Evolutionary conservation across 2,329 filamentous ascomycete species (phyloP).

Genomic region (Penicillium digitatum): DNA sequence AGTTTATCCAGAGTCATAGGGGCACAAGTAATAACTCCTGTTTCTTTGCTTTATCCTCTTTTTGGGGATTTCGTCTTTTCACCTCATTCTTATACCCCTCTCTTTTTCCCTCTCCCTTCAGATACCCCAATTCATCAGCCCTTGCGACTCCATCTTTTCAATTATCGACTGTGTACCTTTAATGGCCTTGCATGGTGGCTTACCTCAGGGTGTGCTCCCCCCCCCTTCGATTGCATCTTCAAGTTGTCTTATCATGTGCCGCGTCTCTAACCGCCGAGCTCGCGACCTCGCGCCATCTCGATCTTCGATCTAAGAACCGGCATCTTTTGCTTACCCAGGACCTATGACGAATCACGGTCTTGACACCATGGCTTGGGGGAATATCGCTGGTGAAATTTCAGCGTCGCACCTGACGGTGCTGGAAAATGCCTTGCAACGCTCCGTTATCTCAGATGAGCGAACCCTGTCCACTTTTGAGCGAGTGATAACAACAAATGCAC

Average conservation of each 20-base stretch:
- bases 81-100: slow-evolving; percentile 10
- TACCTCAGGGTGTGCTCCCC: slow-evolving; percentile 24
- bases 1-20: neutral
- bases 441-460: slow-evolving; percentile 24
- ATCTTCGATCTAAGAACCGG: slow-evolving; percentile 11
- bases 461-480: slow-evolving; percentile 50
- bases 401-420: slow-evolving; percentile 22
- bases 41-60: slow-evolving; percentile 9
- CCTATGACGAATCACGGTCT: slow-evolving; percentile 1
- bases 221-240: slow-evolving; percentile 20
- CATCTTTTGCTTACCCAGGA: slow-evolving; percentile 12
- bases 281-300: slow-evolving; percentile 32
- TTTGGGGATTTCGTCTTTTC: neutral
- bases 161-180: slow-evolving; percentile 18
- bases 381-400: slow-evolving; percentile 8
- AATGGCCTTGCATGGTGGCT: slow-evolving; percentile 29
- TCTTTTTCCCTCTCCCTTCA: slow-evolving; percentile 17
- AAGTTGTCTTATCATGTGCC: slow-evolving; percentile 33
- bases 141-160: slow-evolving; percentile 24
- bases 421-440: slow-evolving; percentile 25
- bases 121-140: slow-evolving; percentile 15
- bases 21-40: neutral
- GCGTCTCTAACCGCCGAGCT: slow-evolving; percentile 25
- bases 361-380: slow-evolving; percentile 9
- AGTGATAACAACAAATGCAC: slow-evolving; percentile 54